phyloP scores from a whole-genome alignment of 2,329 filamentous ascomycete species.

The Thelonectria olida region DNA sequence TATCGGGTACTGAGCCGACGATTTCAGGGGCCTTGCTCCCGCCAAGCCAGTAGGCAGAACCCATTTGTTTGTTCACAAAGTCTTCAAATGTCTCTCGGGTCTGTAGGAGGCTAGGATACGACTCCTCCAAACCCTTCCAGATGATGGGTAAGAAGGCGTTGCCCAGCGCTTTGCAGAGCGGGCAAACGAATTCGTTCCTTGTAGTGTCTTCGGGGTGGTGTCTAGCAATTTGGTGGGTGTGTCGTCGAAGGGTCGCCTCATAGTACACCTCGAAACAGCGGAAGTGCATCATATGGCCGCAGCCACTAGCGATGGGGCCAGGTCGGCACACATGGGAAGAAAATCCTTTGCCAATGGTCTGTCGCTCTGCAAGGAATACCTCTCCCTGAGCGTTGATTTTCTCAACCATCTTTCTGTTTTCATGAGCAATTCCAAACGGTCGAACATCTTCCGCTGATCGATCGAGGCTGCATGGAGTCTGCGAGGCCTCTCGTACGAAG shows the following conservation, averaged over 20 bases:
- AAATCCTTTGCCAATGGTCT: conserved; percentile 90
- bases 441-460: conserved; percentile 82
- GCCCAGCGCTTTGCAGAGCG: conserved; percentile 93
- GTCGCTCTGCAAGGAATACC: conserved; percentile 76
- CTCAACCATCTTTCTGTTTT: conserved; percentile 81
- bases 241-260: conserved; percentile 82
- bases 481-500: conserved; percentile 83
- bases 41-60: conserved; percentile 52
- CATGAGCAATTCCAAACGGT: conserved; percentile 89
- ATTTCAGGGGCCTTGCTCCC: conserved; percentile 49
- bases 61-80: conserved; percentile 72
- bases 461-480: conserved; percentile 84
- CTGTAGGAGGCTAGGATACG: conserved; percentile 78
- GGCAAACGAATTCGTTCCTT: conserved; percentile 92
- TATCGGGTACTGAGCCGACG: conserved; percentile 41
- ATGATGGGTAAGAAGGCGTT: conserved; percentile 95
- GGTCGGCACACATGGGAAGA: conserved; percentile 71
- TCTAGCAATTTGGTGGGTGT: conserved; percentile 90
- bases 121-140: conserved; percentile 92
- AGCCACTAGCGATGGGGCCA: conserved; percentile 88
- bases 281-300: conserved; percentile 99
- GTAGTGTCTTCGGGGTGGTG: conserved; percentile 87
- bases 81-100: conserved; percentile 69
- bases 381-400: conserved; percentile 80
- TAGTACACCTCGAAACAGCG: conserved; percentile 94